Percentiles rank a stretch among this genome's conserved stretches.
Evolutionary conservation across 1,139 yeast species (phyloP).

Genomic region (Yarrowia galli): DNA sequence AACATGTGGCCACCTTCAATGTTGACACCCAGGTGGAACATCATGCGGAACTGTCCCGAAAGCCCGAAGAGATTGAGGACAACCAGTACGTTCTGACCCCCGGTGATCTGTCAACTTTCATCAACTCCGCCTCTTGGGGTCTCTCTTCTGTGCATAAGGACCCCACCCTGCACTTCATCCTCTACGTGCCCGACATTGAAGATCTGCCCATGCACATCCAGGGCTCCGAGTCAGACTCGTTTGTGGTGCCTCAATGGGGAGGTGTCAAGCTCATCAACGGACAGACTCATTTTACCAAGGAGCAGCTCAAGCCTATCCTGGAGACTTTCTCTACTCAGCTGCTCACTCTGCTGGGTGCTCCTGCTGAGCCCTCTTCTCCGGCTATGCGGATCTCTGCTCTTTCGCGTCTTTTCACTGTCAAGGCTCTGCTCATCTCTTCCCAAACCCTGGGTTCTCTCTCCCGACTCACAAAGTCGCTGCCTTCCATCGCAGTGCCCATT

Average conservation of each 20-base stretch:
- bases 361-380: slow-evolving; percentile 63
- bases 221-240: slow-evolving; percentile 66
- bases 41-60: slow-evolving; percentile 58
- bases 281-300: slow-evolving; percentile 50
- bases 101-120: slow-evolving; percentile 68
- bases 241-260: slow-evolving; percentile 95
- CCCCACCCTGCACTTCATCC: slow-evolving; percentile 73
- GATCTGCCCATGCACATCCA: slow-evolving; percentile 56
- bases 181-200: slow-evolving; percentile 65
- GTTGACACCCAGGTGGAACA: slow-evolving; percentile 82
- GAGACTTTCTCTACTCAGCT: slow-evolving; percentile 79
- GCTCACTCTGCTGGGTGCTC: slow-evolving; percentile 74
- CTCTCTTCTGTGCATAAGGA: slow-evolving; percentile 56
- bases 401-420: slow-evolving; percentile 62
- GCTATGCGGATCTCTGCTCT: slow-evolving; percentile 69
- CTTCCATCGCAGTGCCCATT: slow-evolving; percentile 82
- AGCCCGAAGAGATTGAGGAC: slow-evolving; percentile 42
- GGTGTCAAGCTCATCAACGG: slow-evolving; percentile 48
- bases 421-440: slow-evolving; percentile 59
- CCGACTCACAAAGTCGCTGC: slow-evolving; percentile 69
- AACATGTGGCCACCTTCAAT: slow-evolving; percentile 70
- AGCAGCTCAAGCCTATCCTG: slow-evolving; percentile 64
- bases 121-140: slow-evolving; percentile 82
- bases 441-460: slow-evolving; percentile 74
- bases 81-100: slow-evolving; percentile 45